Evolutionary conservation across 176 grass and related monocot genomes (phyloP).

Genomic region (Rhynchospora tenuis): DNA sequence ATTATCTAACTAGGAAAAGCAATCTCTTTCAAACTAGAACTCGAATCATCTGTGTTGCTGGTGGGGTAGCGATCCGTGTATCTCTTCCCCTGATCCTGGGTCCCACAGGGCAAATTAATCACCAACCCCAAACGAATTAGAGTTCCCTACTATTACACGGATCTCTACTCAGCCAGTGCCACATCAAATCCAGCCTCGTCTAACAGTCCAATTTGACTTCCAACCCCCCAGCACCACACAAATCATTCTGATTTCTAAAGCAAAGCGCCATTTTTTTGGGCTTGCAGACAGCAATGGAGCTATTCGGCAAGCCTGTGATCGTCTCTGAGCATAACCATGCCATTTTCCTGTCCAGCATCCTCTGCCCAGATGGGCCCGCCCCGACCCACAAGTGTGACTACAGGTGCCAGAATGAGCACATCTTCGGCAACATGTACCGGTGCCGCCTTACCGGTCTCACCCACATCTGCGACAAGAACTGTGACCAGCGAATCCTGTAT

Average conservation of each 20-base stretch:
- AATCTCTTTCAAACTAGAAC: neutral
- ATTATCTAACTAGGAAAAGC: neutral
- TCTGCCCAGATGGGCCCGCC: constrained; percentile 71
- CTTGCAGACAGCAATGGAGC: constrained; percentile 98
- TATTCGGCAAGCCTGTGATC: constrained; percentile 88
- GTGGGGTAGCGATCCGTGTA: constrained; percentile 19
- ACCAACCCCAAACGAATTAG: neutral
- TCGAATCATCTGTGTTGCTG: neutral
- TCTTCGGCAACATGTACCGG: constrained; percentile 95
- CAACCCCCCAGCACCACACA: neutral
- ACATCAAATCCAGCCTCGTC: neutral
- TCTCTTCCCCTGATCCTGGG: constrained; percentile 7
- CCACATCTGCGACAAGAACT: constrained; percentile 98
- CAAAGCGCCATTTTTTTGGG: constrained; percentile 49
- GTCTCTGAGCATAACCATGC: constrained; percentile 89
- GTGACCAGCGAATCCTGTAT: constrained; percentile 93
- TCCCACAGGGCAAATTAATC: neutral
- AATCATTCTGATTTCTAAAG: constrained; percentile 37
- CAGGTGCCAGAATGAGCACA: constrained; percentile 86
- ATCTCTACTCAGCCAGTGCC: constrained; percentile 1
- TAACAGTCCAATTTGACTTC: neutral
- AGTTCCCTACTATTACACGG: neutral
- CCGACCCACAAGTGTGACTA: constrained; percentile 93
- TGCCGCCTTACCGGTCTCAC: constrained; percentile 83
- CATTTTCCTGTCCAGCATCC: constrained; percentile 91